A percentile compares a stretch with the other conserved stretches of the same genome.
Evolutionary conservation across 202 grass and related monocot species (phyloP).

Genomic region (Carex sylvatica): DNA sequence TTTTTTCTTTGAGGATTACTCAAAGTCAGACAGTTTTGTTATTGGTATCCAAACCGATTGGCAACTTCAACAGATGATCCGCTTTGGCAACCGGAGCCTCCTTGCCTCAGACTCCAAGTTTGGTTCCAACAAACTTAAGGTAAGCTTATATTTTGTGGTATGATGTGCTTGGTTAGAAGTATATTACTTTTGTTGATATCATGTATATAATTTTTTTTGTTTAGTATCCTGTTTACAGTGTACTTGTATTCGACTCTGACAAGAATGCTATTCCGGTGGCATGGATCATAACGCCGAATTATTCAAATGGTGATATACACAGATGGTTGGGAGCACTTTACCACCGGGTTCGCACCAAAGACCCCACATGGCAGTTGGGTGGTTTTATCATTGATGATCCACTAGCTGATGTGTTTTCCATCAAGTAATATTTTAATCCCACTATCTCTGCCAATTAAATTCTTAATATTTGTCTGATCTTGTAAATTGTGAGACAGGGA

Average conservation of each 20-base stretch:
- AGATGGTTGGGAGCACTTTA: constrained; percentile 95
- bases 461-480: constrained; percentile 28
- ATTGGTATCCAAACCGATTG: constrained; percentile 93
- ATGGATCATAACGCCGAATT: constrained; percentile 71
- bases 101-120: constrained; percentile 82
- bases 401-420: constrained; percentile 54
- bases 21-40: constrained; percentile 60
- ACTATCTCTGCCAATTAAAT: not conserved
- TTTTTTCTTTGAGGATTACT: constrained; percentile 89
- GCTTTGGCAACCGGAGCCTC: constrained; percentile 69
- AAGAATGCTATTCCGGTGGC: constrained; percentile 90
- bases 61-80: constrained; percentile 97
- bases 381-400: constrained; percentile 95
- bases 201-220: constrained; percentile 20
- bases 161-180: constrained; percentile 16
- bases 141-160: constrained; percentile 29
- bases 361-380: constrained; percentile 88
- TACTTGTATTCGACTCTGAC: constrained; percentile 79
- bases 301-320: constrained; percentile 60
- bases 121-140: constrained; percentile 93
- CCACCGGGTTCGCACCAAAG: constrained; percentile 73
- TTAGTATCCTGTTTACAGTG: constrained; percentile 86
- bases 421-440: constrained; percentile 48
- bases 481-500: constrained; percentile 53
- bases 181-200: not conserved